A percentile compares a stretch with the other conserved stretches of the same genome.
phyloP scores from a whole-genome alignment of 495 filamentous ascomycete genomes.

The Penicillium steckii region DNA sequence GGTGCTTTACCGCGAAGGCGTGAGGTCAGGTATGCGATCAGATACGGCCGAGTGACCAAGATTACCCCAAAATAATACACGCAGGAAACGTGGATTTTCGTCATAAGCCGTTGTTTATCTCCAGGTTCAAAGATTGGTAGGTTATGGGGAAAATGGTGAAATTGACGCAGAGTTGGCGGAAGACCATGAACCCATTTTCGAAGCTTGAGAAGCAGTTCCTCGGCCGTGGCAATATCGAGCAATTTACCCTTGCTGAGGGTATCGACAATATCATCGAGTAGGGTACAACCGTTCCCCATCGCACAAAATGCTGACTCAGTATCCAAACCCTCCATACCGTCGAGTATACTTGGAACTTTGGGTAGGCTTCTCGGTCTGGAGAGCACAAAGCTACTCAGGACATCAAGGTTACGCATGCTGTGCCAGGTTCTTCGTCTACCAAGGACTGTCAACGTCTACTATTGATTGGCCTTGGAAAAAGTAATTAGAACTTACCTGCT shows the following conservation, averaged over 20 bases:
- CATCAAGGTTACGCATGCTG: too few species aligned
- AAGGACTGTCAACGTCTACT: too few species aligned
- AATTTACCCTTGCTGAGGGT: neutral
- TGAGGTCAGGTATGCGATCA: slow-evolving; percentile 11
- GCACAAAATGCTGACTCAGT: too few species aligned
- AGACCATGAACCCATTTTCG: neutral
- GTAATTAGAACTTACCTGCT: neutral
- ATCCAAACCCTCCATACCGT: too few species aligned
- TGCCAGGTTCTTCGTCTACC: too few species aligned
- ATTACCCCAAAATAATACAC: slow-evolving; percentile 20
- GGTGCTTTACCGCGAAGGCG: slow-evolving; percentile 1
- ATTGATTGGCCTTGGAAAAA: too few species aligned
- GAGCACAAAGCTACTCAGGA: too few species aligned
- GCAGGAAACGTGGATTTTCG: slow-evolving; percentile 1
- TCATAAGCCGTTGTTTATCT: neutral
- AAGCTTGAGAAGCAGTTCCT: neutral
- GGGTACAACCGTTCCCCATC: neutral
- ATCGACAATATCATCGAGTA: neutral
- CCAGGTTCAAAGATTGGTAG: neutral
- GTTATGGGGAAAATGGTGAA: too few species aligned
- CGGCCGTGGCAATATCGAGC: neutral
- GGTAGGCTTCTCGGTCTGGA: too few species aligned
- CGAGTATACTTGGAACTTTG: too few species aligned
- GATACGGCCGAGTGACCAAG: slow-evolving; percentile 14
- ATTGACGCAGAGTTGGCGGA: neutral